These are phyloP conservation scores for Thraustochytrium sp. DNA, from an alignment of 352 stramenopile species.

Conservation along the genomic window DNA sequence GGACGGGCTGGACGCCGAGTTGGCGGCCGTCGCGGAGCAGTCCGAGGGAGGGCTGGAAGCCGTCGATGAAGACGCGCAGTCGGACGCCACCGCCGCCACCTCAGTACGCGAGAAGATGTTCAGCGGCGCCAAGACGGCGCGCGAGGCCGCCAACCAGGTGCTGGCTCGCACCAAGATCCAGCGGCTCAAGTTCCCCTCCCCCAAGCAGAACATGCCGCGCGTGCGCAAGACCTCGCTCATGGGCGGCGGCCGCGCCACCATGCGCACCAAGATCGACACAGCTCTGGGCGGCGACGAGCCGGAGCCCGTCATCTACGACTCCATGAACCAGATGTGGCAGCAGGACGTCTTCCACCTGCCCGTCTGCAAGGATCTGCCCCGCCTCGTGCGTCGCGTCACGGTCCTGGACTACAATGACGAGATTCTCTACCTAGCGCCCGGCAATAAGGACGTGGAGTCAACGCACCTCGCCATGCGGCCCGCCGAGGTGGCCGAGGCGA, in stretches of 20 bases:
- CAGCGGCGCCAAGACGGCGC: neutral
- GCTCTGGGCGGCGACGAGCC: neutral
- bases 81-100: neutral
- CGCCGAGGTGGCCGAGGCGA: neutral
- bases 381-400: conserved; percentile 6
- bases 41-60: neutral
- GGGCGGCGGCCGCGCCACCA: neutral
- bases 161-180: neutral
- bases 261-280: neutral
- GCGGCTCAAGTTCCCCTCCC: neutral
- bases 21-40: neutral
- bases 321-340: conserved; percentile 27
- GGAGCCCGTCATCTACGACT: conserved; percentile 23
- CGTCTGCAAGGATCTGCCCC: conserved; percentile 25
- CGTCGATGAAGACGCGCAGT: neutral
- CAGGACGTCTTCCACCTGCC: conserved; percentile 8
- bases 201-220: neutral
- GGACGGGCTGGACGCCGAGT: neutral
- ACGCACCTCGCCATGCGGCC: neutral
- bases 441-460: neutral
- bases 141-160: neutral
- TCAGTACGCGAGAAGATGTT: neutral
- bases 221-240: neutral
- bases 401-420: conserved; percentile 15
- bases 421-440: conserved; percentile 18